Conservation (phyloP, 2,329 filamentous ascomycete genomes). For the Curvularia eragrostidis region DNA sequence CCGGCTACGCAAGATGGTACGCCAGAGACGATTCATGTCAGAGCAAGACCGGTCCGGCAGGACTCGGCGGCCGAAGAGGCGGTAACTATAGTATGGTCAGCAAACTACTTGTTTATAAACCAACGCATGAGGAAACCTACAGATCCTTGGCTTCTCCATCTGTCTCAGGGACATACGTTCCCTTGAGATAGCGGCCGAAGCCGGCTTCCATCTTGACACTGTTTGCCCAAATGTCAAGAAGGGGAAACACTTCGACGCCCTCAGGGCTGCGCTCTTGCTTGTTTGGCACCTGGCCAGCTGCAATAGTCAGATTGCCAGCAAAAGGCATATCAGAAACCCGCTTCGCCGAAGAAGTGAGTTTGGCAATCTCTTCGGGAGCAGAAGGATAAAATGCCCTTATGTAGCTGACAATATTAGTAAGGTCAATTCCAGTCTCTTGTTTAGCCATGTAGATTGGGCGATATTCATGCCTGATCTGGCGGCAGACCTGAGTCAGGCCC, state of each 20-base stretch:
- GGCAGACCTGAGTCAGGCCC: conserved; percentile 37
- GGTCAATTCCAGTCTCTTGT: conserved; percentile 40
- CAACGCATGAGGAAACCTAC: conserved; percentile 21
- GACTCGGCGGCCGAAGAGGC: conserved; percentile 40
- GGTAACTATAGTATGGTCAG: conserved; percentile 28
- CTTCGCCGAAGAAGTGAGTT: conserved; percentile 5
- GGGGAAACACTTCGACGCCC: conserved; percentile 32
- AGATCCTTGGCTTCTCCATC: conserved; percentile 44
- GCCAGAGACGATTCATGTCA: conserved; percentile 35
- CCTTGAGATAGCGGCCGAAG: conserved; percentile 38
- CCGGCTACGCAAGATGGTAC: conserved; percentile 28
- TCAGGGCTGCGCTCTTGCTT: conserved; percentile 14
- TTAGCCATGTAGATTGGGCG: conserved; percentile 30
- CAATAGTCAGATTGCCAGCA: conserved; percentile 39
- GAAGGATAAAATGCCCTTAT: conserved; percentile 31
- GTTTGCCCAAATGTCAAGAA: conserved; percentile 42
- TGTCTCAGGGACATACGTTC: conserved; percentile 18
- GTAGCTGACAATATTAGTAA: conserved; percentile 29
- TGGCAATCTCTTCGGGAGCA: conserved; percentile 4
- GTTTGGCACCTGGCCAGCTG: conserved; percentile 25
- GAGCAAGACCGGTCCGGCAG: conserved; percentile 28
- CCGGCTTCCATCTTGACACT: conserved; percentile 36
- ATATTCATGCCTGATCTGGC: conserved; percentile 36
- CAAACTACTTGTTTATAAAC: background rate
- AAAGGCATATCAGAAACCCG: conserved; percentile 28